Evolutionary conservation across 257 asterid species (phyloP), one percentile per base, ranked within the genome.

Genomic region (Penstemon davidsonii): DNA sequence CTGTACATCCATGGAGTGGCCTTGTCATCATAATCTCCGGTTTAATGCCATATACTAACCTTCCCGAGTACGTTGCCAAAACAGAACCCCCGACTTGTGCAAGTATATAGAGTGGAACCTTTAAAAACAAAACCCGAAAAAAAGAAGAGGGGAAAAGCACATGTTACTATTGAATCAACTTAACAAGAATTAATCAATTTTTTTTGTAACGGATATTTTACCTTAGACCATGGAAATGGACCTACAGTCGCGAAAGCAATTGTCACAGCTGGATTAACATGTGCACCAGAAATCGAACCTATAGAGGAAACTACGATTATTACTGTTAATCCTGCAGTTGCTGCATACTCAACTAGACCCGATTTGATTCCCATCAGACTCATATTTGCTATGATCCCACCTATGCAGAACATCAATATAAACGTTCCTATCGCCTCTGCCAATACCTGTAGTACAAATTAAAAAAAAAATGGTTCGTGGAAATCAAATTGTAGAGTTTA

Each of bases 271-370:
- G 97, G 98, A 67, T 90, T 90, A 19, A 90, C 79, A 73, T 92
- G 98, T 71, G 96, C 98, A 12, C 98, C 97, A 42, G 98, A 92
- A 40, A 90, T 90, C 43, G 90, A 67, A 53, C 95, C 95, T 11
- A 87, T 75, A 0, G 95, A 79, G 86, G 78, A 86, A 44, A 92
- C 89, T 7, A 86, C 68, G 49, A 90, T 79, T 0, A 79, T 71
- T 10, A 90, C 97, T 0, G 96, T 80, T 18, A 88, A 62, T 43
- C 95, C 93, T 68, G 97, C 96, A 41, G 96, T 88, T 41, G 81
- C 72, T 69, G 98, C 96, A 56, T 90, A 90, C 45, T 85, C 97
- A 75, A 88, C 43, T 44, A 89, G 78, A 7, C 96, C 96, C 38
- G 77, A 70, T 56, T 74, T 62, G 3, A 76, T 43, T 64, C 88